Percentiles rank a stretch among this genome's conserved stretches.
phyloP scores from a whole-genome alignment of 345 rosid species.

The Eucalyptus sp. region DNA sequence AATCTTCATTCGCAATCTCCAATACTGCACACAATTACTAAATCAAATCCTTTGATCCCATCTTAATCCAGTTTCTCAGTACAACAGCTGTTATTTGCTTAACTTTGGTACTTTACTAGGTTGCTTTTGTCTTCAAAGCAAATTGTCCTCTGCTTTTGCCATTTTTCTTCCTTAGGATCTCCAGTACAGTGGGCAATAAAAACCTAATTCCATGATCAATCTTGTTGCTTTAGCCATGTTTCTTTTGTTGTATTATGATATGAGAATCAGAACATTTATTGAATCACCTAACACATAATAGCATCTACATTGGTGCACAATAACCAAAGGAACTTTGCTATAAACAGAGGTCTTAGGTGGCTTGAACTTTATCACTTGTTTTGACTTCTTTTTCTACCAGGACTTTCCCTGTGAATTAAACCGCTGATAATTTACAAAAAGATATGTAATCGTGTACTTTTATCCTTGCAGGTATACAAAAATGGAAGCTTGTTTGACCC shows the following conservation, averaged over 20 bases:
- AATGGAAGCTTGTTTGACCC: constrained; percentile 76
- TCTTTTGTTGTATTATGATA: not conserved
- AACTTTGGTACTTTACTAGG: not conserved
- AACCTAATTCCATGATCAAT: not conserved
- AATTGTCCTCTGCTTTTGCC: not conserved
- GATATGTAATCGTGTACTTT: not conserved
- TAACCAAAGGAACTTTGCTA: not conserved
- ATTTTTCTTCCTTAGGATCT: not conserved
- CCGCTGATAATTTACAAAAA: not conserved
- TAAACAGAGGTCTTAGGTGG: not conserved
- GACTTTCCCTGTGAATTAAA: not conserved
- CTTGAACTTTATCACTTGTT: not conserved
- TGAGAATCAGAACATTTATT: not conserved
- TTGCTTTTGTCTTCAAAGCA: not conserved
- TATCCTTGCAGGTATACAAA: constrained; percentile 53
- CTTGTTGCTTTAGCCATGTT: not conserved
- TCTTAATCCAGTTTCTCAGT: not conserved
- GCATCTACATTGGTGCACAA: not conserved
- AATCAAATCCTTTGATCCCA: not conserved
- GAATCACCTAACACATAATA: not conserved
- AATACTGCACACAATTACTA: not conserved
- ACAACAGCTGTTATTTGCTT: not conserved
- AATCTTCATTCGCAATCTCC: not conserved
- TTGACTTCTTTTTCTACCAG: not conserved
- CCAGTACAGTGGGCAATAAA: not conserved